Evolutionary conservation across 352 stramenopile species (phyloP).

Genomic region (Globisporangium perplexum): DNA sequence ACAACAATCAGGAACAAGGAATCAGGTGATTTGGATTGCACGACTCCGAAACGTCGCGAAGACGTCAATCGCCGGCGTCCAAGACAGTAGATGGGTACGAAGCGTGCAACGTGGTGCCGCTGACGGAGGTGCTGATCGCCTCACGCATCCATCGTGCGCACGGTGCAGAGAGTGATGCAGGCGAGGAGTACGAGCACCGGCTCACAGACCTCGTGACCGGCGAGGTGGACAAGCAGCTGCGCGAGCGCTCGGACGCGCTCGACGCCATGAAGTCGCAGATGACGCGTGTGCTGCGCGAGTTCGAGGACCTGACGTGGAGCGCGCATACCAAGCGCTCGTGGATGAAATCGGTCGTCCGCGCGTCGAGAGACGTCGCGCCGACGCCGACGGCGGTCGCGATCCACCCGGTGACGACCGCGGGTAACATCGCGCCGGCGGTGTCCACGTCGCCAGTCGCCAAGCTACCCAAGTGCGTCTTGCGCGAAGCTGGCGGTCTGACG

Average conservation of each 20-base stretch:
- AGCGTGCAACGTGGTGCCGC: too few relatives aligned
- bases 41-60: too few relatives aligned
- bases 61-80: too few relatives aligned
- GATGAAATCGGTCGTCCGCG: slow-evolving; percentile 54
- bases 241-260: slow-evolving; percentile 38
- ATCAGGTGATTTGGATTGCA: too few relatives aligned
- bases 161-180: slow-evolving; percentile 15
- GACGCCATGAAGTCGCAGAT: slow-evolving; percentile 66
- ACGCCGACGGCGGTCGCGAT: slow-evolving; percentile 14
- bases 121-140: too few relatives aligned
- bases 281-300: slow-evolving; percentile 57
- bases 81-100: too few relatives aligned
- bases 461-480: slow-evolving; percentile 39
- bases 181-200: slow-evolving; percentile 31
- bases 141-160: too few relatives aligned
- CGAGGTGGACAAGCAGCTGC: slow-evolving; percentile 57
- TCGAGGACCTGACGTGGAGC: slow-evolving; percentile 56
- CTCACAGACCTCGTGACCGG: slow-evolving; percentile 57
- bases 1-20: too few relatives aligned
- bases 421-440: slow-evolving; percentile 17
- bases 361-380: slow-evolving; percentile 18
- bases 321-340: slow-evolving; percentile 57
- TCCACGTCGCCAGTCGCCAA: slow-evolving; percentile 15
- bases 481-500: too few relatives aligned
- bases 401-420: slow-evolving; percentile 27